These are phyloP conservation scores for Arabidopsis arenosa DNA, from an alignment of 345 rosid species.

Conservation along the genomic window DNA sequence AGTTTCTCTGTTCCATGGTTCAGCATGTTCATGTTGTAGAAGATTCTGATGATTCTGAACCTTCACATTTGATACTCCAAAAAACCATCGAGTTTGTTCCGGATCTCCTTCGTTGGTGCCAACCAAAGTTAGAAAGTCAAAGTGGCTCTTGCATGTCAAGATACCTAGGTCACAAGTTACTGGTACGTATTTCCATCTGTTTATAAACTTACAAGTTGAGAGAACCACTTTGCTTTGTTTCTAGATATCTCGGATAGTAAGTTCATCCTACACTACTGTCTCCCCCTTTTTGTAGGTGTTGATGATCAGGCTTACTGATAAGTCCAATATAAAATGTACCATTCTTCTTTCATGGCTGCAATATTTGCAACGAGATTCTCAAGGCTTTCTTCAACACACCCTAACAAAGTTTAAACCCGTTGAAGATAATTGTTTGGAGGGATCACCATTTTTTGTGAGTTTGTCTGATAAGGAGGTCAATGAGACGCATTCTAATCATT, in stretches of 20 bases:
- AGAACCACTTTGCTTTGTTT: conserved; percentile 18
- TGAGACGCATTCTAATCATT: conserved; percentile 49
- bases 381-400: conserved; percentile 56
- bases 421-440: conserved; percentile 63
- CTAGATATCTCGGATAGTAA: conserved; percentile 6
- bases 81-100: conserved; percentile 58
- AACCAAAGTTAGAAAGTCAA: conserved; percentile 50
- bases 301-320: conserved; percentile 75
- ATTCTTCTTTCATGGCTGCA: conserved; percentile 70
- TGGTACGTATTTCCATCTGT: conserved; percentile 57
- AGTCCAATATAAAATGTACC: conserved; percentile 47
- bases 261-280: conserved; percentile 2
- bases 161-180: conserved; percentile 78
- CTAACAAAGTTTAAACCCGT: conserved; percentile 38
- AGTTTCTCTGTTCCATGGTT: conserved; percentile 74
- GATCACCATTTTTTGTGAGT: conserved; percentile 71
- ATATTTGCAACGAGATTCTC: conserved; percentile 64
- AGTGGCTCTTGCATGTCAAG: conserved; percentile 46
- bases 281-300: conserved; percentile 63
- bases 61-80: conserved; percentile 49
- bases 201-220: conserved; percentile 17
- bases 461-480: conserved; percentile 48
- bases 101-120: conserved; percentile 64
- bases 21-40: conserved; percentile 50
- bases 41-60: conserved; percentile 40